Evolutionary conservation across 2,329 filamentous ascomycete species (phyloP), one percentile per base, ranked within the genome.

Genomic region (Hypomyces perniciosus): DNA sequence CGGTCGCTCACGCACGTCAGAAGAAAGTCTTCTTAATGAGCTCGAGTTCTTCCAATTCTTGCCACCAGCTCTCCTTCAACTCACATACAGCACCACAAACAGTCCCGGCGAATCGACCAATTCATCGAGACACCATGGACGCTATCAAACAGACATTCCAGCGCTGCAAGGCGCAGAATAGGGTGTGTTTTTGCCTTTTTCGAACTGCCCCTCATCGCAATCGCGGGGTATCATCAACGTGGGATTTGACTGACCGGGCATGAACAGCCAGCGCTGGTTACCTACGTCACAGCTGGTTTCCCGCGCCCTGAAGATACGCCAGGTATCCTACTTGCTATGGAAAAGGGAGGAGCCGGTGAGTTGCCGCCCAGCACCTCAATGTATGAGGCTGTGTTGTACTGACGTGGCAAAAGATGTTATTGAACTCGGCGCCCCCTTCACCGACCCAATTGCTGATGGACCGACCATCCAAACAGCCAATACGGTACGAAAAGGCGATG

Each of bases 401-500:
- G 46, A 53, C 33, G 12, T 9, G 9, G 2, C 6, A 28, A 6
- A 38, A 71, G 93, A 99, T 69, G 77, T 99, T 54, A 95, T 99
- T 63, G 93, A 99, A 71, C 83, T 99, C 59, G 93, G 92, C 56
- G 84, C 96, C 51, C 93, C 93, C 47, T 99, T 99, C 74, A 96
- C 92, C 63, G 93, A 99, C 68, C 93, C 93, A 52, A 97, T 97
- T 70, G 93, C 92, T 60, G 93, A 99, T 71, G 93, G 93, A 29
- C 93, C 93, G 34, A 96, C 91, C 4, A 97, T 99, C 59, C 93
- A 99, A 74, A 93, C 84, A 56, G 83, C 93, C 58, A 99, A 99
- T 72, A 96, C 90, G 38, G 83, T 76, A 84, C 73, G 62, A 33
- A 26, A 13, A 8, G 29, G 28, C 13, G 12, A 46, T 4, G n/a